A percentile compares a stretch with the other conserved stretches of the same genome.
These are phyloP conservation scores for Penicillium sp. DNA, from an alignment of 2,329 filamentous ascomycete genomes.

Conservation along the genomic window DNA sequence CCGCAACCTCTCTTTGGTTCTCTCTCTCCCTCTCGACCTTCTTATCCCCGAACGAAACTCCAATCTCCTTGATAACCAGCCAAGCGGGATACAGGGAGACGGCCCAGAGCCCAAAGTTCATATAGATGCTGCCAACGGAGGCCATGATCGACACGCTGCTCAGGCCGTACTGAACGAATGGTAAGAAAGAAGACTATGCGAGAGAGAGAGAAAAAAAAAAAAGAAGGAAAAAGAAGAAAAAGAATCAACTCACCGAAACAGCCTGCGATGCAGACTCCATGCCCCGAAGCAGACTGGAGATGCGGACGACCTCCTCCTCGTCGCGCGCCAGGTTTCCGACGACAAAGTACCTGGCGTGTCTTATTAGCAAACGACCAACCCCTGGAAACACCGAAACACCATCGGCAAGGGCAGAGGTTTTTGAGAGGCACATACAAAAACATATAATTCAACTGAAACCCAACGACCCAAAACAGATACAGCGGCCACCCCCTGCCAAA, in stretches of 20 bases:
- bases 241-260: slow-evolving; percentile 56
- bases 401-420: no score
- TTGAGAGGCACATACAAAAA: slow-evolving; percentile 70
- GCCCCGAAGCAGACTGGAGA: slow-evolving; percentile 69
- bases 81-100: slow-evolving; percentile 68
- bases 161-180: slow-evolving; percentile 62
- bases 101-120: slow-evolving; percentile 73
- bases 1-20: no score
- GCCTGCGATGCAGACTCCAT: slow-evolving; percentile 76
- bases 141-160: slow-evolving; percentile 67
- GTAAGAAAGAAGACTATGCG: not conserved
- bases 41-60: slow-evolving; percentile 39
- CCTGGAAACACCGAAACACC: no score
- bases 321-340: slow-evolving; percentile 67
- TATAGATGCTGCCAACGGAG: slow-evolving; percentile 68
- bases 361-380: slow-evolving; percentile 1
- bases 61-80: slow-evolving; percentile 66
- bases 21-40: slow-evolving; percentile 28
- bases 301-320: slow-evolving; percentile 69
- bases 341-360: slow-evolving; percentile 65
- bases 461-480: slow-evolving; percentile 69
- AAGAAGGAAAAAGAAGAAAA: not conserved
- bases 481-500: slow-evolving; percentile 71
- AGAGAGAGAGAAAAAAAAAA: not conserved
- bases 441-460: slow-evolving; percentile 76